Base-by-base conservation (phyloP, 2,329 filamentous ascomycete species). In the Thielaviopsis populi region DNA sequence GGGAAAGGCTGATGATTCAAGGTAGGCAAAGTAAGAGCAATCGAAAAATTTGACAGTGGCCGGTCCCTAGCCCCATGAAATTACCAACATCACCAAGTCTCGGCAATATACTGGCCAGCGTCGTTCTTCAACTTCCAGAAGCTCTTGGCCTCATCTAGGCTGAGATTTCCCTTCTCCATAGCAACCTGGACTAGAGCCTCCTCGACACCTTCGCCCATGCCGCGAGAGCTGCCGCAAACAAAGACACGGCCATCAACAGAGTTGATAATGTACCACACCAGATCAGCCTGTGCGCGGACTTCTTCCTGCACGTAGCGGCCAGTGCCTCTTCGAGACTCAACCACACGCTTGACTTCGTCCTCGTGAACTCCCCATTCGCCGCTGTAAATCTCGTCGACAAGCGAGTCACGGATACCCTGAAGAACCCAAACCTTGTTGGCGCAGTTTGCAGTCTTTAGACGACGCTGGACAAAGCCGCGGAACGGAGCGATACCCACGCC, bases 251-350 rank as follows among this genome's bases (percentile, higher is more conserved):
- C 94, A 70, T 99, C 94, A n/a, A 97, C 80, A 1, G 91, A 85
- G 73, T 97, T 97, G 78, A 95, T 88, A 68, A 97, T 91, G 73
- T 90, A 95, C 94, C 94, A 99, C 17, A 97, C 92, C n/a, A 97
- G 81, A 71, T 97, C 94, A 1, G 91, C 89, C 73, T 97, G 94
- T 68, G 89, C 81, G 11, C 83, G 80, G 8, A 99, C 92, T 74
- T 97, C 94, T 70, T 99, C 94, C 72, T 99, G 94, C 1, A 99
- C 94, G 71, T 99, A 99, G 68, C 87, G 86, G 67, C 89, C 89
- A 69, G 91, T 87, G 56, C 88, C 88, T 59, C 79, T 81, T 62
- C 85, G 85, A 69, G 83, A 89, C 74, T 94, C 83, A 11, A 91
- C 86, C 1, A 94, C 88, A 50, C 84, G 87, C 76, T 91, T 91